Base-by-base conservation (phyloP, 2,329 filamentous ascomycete species). In the Penicillium rolfsii region DNA sequence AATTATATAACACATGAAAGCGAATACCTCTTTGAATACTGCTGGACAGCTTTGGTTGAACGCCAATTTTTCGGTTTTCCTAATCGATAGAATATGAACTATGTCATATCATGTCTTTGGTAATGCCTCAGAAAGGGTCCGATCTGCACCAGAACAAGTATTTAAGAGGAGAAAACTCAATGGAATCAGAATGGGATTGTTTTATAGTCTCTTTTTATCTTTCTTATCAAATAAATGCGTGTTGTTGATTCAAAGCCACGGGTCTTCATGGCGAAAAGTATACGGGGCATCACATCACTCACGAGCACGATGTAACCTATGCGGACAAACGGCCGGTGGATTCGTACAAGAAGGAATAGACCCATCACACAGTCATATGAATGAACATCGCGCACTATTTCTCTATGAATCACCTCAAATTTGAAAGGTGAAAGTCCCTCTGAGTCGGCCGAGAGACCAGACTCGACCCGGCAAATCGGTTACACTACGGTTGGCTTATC, bases 401-500 rank as follows among this genome's bases (percentile, higher is more conserved):
- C 12, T 22, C n/a, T 5, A 7, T 50, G 5, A 19, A n/a, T 22
- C 28, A 35, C n/a, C 11, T 4, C n/a, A n/a, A 26, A 26, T 14
- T 40, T 11, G 45, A 48, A 30, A 22, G 19, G 19, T 9, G 2
- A 6, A n/a, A 38, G 19, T 33, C 14, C 19, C 12, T 40, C 12
- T 35, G 35, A 52, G 19, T 52, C 50, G 50, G 50, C 50, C 50
- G 50, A 52, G 50, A 52, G 50, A 3, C 49, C 24, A 38, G n/a
- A n/a, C 28, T 35, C 9, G 14, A 19, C 46, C 28, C 16, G 26
- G 19, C 46, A 12, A 50, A 14, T 33, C 46, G 28, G 46, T 8
- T 19, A 19, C 26, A 12, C 7, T 22, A 11, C n/a, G 26, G 46
- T 33, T 33, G 30, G 28, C 46, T 50, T 50, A 50, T 35, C 46